Evolutionary conservation across 73 alveolate genomes (phyloP).

Genomic region (Paramecium tetraurelia): DNA sequence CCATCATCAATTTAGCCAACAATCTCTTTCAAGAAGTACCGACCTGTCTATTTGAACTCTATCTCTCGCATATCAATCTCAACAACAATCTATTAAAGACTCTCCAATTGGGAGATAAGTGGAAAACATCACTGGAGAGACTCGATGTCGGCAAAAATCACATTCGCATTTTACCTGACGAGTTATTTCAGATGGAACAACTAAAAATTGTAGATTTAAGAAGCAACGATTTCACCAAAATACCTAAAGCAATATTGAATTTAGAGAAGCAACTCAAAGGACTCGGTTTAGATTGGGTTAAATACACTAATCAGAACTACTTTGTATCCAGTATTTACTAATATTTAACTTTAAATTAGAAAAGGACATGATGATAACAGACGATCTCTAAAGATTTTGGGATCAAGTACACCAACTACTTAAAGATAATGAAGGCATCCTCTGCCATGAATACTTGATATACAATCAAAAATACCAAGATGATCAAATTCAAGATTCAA

Average conservation of each 20-base stretch:
- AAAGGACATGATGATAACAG: background rate
- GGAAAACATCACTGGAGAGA: background rate
- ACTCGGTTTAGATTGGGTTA: conserved; percentile 42
- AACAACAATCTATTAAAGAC: conserved; percentile 33
- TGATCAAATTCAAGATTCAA: background rate
- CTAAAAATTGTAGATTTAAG: background rate
- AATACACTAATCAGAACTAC: background rate
- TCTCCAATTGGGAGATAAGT: background rate
- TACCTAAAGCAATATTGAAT: background rate
- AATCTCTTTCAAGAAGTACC: conserved; percentile 23
- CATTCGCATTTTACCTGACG: background rate
- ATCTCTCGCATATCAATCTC: background rate
- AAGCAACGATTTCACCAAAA: conserved; percentile 22
- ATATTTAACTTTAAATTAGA: background rate
- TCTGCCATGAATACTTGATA: background rate
- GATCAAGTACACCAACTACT: background rate
- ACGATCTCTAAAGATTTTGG: conserved; percentile 15
- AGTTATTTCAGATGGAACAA: background rate
- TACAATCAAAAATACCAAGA: background rate
- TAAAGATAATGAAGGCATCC: background rate
- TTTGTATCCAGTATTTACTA: background rate
- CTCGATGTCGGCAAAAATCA: conserved; percentile 44
- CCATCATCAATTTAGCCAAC: background rate
- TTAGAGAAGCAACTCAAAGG: background rate
- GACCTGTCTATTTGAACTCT: background rate